Evolutionary conservation across 257 asterid species (phyloP).

Genomic region (Salvia miltiorrhiza): DNA sequence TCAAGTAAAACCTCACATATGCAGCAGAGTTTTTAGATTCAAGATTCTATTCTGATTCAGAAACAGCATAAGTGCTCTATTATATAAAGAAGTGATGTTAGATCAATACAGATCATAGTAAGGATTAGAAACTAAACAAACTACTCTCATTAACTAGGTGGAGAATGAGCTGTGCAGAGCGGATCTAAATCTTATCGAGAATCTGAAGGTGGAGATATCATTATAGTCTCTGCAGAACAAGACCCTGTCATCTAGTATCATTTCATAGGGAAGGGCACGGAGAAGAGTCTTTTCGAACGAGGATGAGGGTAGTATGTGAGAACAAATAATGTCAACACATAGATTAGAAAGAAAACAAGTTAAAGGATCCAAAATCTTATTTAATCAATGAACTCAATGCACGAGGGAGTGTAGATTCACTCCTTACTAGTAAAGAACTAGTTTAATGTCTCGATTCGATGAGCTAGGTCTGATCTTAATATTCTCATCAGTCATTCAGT

Average conservation of each 20-base stretch:
- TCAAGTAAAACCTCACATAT: neutral
- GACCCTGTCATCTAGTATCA: neutral
- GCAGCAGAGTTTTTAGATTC: neutral
- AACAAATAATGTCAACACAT: neutral
- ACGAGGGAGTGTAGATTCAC: too few species aligned
- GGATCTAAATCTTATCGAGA: neutral
- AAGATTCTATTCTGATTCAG: slow-evolving; percentile 4
- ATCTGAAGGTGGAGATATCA: slow-evolving; percentile 9
- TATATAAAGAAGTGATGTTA: slow-evolving; percentile 1
- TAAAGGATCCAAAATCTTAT: neutral
- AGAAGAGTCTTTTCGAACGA: neutral
- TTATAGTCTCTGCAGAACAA: too few species aligned
- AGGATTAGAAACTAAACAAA: slow-evolving; percentile 8
- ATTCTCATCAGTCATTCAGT: neutral
- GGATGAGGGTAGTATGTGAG: neutral
- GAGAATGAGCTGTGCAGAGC: slow-evolving; percentile 2
- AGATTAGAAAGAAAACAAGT: slow-evolving; percentile 6
- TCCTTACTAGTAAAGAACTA: neutral
- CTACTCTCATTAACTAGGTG: neutral
- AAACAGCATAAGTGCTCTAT: slow-evolving; percentile 2
- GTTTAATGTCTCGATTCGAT: neutral
- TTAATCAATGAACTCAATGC: too few species aligned
- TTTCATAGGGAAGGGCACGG: neutral
- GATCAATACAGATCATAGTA: neutral
- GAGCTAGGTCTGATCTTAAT: neutral